Evolutionary conservation across 2,329 filamentous ascomycete species (phyloP).

Genomic region (Phaeosphaeriaceae sp.): DNA sequence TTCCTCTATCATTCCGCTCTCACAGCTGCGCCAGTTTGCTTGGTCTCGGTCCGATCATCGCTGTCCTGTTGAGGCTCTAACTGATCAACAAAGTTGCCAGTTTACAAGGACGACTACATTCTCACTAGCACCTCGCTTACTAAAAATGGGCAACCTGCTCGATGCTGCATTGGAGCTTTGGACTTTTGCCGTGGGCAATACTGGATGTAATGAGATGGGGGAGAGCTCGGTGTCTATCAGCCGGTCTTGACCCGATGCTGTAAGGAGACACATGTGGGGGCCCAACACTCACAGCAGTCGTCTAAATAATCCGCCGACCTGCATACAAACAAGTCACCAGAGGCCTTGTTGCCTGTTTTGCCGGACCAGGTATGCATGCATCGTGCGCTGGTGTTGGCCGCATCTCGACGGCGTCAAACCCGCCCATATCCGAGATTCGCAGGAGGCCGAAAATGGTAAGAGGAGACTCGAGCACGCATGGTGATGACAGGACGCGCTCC

Average conservation of each 20-base stretch:
- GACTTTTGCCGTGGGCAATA: conserved; percentile 19
- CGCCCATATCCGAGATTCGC: background rate
- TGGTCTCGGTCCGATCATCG: conserved; percentile 12
- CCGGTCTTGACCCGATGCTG: background rate
- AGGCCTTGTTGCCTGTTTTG: background rate
- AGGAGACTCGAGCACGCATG: background rate
- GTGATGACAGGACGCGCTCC: background rate
- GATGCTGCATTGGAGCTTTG: conserved; percentile 3
- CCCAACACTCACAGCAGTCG: background rate
- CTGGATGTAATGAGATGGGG: conserved; percentile 1
- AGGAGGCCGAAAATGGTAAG: background rate
- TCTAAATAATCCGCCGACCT: background rate
- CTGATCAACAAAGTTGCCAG: conserved; percentile 13
- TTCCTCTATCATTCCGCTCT: conserved; percentile 2
- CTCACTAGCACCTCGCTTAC: conserved; percentile 14
- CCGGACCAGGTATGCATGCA: background rate
- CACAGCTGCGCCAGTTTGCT: conserved; percentile 17
- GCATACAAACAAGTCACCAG: background rate
- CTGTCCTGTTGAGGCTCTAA: conserved; percentile 30
- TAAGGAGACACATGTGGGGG: background rate
- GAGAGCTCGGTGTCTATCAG: background rate
- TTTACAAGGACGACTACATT: background rate
- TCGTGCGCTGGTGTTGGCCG: background rate
- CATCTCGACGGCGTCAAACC: background rate
- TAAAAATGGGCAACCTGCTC: conserved; percentile 3